Conservation (phyloP, 306 rosid species). For the Castanopsis chinensis region DNA sequence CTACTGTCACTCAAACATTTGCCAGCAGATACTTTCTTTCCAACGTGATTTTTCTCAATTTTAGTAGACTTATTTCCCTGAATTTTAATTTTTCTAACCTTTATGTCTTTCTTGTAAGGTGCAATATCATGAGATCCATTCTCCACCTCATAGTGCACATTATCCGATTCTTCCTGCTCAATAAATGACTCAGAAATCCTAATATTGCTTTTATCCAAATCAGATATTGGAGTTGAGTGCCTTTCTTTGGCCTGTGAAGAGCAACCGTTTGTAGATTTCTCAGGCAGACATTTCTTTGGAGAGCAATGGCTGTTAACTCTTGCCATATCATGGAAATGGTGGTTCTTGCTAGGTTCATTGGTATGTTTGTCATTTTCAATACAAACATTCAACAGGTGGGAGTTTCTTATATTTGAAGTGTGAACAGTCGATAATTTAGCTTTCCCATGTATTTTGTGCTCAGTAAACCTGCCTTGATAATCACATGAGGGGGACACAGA, state of each 20-base stretch:
- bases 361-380: constrained; percentile 43
- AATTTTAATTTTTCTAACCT: constrained; percentile 42
- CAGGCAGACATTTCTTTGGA: constrained; percentile 38
- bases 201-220: constrained; percentile 39
- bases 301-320: constrained; percentile 32
- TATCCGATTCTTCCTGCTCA: constrained; percentile 15
- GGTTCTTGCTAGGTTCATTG: constrained; percentile 25
- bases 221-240: constrained; percentile 37
- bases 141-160: background rate
- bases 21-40: constrained; percentile 43
- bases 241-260: constrained; percentile 53
- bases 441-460: constrained; percentile 38
- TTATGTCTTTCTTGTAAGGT: constrained; percentile 38
- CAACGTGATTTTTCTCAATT: constrained; percentile 36
- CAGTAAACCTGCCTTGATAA: constrained; percentile 39
- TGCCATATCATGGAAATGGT: constrained; percentile 44
- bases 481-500: constrained; percentile 37
- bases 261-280: constrained; percentile 50
- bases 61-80: constrained; percentile 53
- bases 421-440: constrained; percentile 38
- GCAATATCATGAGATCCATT: constrained; percentile 30
- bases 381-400: constrained; percentile 38
- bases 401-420: constrained; percentile 28
- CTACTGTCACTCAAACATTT: constrained; percentile 39
- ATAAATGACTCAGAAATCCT: constrained; percentile 36